Evolutionary conservation across 139 green algal species (phyloP).

Genomic region (Medakamo hakoo): DNA sequence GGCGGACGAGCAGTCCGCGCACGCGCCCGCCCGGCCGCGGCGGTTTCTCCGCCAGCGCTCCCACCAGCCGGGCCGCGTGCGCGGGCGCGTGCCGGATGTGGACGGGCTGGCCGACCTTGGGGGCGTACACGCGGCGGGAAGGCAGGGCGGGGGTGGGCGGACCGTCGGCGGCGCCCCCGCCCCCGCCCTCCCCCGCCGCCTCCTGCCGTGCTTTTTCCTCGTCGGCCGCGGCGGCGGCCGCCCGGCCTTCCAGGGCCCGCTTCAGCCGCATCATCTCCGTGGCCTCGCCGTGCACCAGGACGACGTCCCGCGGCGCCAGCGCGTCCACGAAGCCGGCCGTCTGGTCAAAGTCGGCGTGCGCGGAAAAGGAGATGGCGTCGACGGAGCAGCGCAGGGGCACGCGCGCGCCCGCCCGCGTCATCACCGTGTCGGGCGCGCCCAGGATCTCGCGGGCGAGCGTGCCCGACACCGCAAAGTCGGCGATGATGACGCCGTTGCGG

Average conservation of each 20-base stretch:
- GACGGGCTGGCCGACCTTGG: conserved; percentile 32
- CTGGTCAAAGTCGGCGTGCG: conserved; percentile 95
- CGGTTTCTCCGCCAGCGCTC: conserved; percentile 49
- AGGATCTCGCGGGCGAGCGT: conserved; percentile 90
- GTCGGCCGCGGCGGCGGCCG: conserved; percentile 22
- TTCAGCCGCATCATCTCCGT: conserved; percentile 70
- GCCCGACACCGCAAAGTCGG: conserved; percentile 89
- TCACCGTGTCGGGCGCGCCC: conserved; percentile 52
- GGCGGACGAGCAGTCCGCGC: conserved; percentile 53
- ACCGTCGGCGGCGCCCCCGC: too few relatives aligned
- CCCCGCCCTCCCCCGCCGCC: too few relatives aligned
- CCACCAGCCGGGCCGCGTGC: conserved; percentile 40
- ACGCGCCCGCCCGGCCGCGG: conserved; percentile 24
- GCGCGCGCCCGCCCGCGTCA: conserved; percentile 41
- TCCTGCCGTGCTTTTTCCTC: too few relatives aligned
- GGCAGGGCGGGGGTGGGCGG: too few relatives aligned
- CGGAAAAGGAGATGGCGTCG: conserved; percentile 91
- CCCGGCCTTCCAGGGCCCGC: conserved; percentile 44
- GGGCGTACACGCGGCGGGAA: conserved; percentile 42
- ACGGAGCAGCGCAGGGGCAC: conserved; percentile 70
- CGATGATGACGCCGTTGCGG: conserved; percentile 85
- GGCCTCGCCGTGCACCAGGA: conserved; percentile 92
- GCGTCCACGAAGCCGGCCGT: conserved; percentile 79
- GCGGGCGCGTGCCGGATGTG: conserved; percentile 47
- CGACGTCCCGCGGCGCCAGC: conserved; percentile 67